Evolutionary conservation across 129 eudicot genomes (phyloP).

Genomic region (Pittosporum tobira): DNA sequence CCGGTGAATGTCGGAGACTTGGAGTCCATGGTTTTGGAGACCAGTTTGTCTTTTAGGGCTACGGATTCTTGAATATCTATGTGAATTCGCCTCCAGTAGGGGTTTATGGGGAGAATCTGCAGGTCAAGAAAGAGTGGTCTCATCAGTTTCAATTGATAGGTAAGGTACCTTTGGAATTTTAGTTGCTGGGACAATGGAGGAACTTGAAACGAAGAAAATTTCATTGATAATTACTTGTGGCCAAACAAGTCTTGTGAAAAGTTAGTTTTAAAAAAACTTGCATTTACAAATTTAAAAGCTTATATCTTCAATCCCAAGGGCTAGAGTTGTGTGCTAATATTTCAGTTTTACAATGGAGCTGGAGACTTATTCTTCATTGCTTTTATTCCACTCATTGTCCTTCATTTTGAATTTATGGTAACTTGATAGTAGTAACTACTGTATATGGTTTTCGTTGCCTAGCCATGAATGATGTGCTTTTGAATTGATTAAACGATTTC

Average conservation of each 20-base stretch:
- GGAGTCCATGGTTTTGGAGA: constrained; percentile 72
- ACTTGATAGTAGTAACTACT: too few species aligned
- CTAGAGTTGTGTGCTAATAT: not conserved
- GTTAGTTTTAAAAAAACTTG: not conserved
- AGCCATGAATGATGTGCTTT: too few species aligned
- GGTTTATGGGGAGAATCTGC: constrained; percentile 33
- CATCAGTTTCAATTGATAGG: constrained; percentile 55
- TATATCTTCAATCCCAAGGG: not conserved
- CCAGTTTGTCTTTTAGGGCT: constrained; percentile 72
- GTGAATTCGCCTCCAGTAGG: constrained; percentile 41
- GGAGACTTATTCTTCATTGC: too few species aligned
- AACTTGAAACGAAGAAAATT: not conserved
- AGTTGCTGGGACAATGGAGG: not conserved
- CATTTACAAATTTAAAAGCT: constrained; percentile 1
- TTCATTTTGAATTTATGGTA: too few species aligned
- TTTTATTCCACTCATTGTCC: not conserved
- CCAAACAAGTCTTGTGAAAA: not conserved
- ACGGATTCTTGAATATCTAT: constrained; percentile 50
- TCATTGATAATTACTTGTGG: not conserved
- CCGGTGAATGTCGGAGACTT: constrained; percentile 54
- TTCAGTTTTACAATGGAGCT: not conserved
- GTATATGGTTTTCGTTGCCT: too few species aligned
- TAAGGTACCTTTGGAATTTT: constrained; percentile 3
- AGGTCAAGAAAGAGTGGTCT: constrained; percentile 35
- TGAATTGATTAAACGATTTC: not conserved